These are phyloP conservation scores for Phytophthora multivora DNA, from an alignment of 352 stramenopile species.

Conservation along the genomic window DNA sequence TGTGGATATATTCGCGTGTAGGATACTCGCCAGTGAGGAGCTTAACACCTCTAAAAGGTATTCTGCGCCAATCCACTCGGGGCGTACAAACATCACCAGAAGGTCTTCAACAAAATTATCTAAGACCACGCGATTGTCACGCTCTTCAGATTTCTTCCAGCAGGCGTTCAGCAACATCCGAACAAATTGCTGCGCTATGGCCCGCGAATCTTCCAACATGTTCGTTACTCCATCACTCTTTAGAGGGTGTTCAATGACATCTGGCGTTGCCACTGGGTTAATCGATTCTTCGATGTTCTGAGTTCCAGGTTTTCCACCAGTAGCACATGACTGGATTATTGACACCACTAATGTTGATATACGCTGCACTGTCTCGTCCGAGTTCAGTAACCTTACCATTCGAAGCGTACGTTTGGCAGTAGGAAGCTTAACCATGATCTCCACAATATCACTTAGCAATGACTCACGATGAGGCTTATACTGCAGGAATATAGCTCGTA, in stretches of 20 bases:
- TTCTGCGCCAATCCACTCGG: conserved; percentile 80
- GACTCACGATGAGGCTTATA: conserved; percentile 66
- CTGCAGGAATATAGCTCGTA: conserved; percentile 70
- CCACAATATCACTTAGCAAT: conserved; percentile 73
- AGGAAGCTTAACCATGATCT: conserved; percentile 78
- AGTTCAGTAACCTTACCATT: conserved; percentile 70
- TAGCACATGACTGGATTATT: conserved; percentile 58
- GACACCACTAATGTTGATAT: conserved; percentile 70
- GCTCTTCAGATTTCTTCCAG: conserved; percentile 84
- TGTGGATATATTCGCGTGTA: conserved; percentile 59
- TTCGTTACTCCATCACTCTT: conserved; percentile 12
- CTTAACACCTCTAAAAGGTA: conserved; percentile 74
- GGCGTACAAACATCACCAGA: conserved; percentile 77
- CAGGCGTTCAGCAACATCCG: conserved; percentile 65
- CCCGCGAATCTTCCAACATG: conserved; percentile 39
- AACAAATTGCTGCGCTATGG: conserved; percentile 53
- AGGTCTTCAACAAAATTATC: conserved; percentile 88
- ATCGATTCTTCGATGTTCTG: conserved; percentile 10
- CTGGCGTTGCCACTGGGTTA: conserved; percentile 21
- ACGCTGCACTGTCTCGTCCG: conserved; percentile 59
- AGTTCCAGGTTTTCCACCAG: conserved; percentile 11
- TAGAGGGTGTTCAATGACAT: conserved; percentile 17
- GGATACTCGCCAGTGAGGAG: conserved; percentile 65
- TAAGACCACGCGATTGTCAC: conserved; percentile 72
- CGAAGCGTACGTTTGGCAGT: conserved; percentile 72